A percentile compares a stretch with the other conserved stretches of the same genome.
These are phyloP conservation scores for Geranium incanum DNA, from an alignment of 441 rosid species.

Conservation along the genomic window DNA sequence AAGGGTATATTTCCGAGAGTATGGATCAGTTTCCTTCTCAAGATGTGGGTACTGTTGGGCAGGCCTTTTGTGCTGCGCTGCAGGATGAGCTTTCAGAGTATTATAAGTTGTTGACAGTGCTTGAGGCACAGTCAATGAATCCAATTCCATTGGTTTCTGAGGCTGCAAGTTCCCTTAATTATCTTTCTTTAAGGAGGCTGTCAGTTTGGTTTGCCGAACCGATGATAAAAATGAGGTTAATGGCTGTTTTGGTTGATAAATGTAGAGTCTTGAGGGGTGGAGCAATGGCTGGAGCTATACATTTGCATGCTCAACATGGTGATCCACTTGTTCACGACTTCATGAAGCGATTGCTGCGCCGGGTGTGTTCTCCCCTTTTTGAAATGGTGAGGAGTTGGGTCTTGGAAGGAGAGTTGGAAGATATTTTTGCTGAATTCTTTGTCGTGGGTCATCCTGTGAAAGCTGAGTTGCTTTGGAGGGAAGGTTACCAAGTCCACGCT, in stretches of 20 bases:
- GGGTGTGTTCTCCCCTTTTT: constrained; percentile 83
- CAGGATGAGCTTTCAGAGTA: constrained; percentile 80
- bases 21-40: constrained; percentile 72
- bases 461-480: constrained; percentile 92
- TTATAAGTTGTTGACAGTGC: constrained; percentile 75
- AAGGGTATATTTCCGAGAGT: constrained; percentile 55
- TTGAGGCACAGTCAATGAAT: constrained; percentile 79
- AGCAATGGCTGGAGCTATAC: constrained; percentile 94
- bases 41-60: constrained; percentile 82
- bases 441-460: constrained; percentile 78
- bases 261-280: constrained; percentile 85
- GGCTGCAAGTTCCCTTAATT: constrained; percentile 51
- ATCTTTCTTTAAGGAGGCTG: constrained; percentile 77
- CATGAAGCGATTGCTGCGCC: constrained; percentile 63
- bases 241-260: constrained; percentile 92
- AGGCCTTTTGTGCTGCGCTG: constrained; percentile 88
- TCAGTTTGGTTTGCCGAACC: constrained; percentile 92
- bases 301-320: constrained; percentile 90
- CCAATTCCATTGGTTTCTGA: constrained; percentile 78
- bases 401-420: constrained; percentile 93
- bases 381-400: constrained; percentile 99
- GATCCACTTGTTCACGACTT: constrained; percentile 79
- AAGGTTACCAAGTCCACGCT: constrained; percentile 76
- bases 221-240: constrained; percentile 83
- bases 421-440: constrained; percentile 78